phyloP scores from a whole-genome alignment of 306 rosid genomes.

The Prunus dulcis region DNA sequence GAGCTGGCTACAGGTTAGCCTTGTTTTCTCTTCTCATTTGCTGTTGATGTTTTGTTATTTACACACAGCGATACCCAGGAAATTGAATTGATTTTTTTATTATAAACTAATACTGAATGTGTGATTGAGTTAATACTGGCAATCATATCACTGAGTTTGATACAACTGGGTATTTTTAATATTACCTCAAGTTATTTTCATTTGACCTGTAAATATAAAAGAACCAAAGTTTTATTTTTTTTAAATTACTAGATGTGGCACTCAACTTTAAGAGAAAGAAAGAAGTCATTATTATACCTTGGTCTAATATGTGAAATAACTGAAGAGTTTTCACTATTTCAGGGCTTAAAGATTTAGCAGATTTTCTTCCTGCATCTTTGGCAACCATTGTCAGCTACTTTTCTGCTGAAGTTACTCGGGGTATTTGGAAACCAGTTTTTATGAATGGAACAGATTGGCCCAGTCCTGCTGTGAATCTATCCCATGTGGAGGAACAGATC shows the following conservation, averaged over 20 bases:
- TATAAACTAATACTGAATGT: background rate
- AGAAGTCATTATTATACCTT: background rate
- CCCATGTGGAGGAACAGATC: constrained; percentile 85
- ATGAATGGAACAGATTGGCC: constrained; percentile 99
- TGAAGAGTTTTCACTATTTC: constrained; percentile 15
- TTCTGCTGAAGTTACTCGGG: constrained; percentile 93
- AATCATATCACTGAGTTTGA: background rate
- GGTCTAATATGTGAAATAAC: background rate
- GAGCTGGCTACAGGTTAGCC: constrained; percentile 89
- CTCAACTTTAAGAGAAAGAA: background rate
- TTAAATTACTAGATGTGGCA: background rate
- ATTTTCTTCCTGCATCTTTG: constrained; percentile 94
- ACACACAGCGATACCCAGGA: background rate
- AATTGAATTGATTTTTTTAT: background rate
- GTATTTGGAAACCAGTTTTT: constrained; percentile 88
- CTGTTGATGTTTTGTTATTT: constrained; percentile 6
- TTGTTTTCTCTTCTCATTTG: constrained; percentile 14
- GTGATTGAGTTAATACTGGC: background rate
- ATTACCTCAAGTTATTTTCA: background rate
- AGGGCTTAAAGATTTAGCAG: constrained; percentile 98
- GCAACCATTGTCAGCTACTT: constrained; percentile 96
- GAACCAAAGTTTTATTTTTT: background rate
- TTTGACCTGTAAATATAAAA: background rate
- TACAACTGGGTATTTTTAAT: too few relatives aligned
- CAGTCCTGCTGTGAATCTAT: constrained; percentile 88